Evolutionary conservation across 2,329 filamentous ascomycete species (phyloP), one percentile per base, ranked within the genome.

Genomic region (Truncatella angustata): DNA sequence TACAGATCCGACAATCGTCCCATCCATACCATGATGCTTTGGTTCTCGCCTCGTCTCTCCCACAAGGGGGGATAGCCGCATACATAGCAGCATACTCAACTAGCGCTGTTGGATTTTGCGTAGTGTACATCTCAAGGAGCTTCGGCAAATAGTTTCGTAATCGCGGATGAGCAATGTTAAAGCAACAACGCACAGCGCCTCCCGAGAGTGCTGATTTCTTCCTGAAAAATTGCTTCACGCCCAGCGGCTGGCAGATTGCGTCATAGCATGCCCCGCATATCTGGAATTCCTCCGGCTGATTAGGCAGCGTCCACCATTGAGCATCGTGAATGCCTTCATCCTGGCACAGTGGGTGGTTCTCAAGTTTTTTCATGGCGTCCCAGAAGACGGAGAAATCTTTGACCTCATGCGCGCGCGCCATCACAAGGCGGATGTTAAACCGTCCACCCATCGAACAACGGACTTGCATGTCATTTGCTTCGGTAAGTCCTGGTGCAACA

Each of bases 251-350:
- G 6, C 67, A 50, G 21, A 73, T 54, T 5, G 58, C 62, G 4
- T 63, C 64, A 24, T 66, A 65, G 50, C 73, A 75, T 1, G 64
- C 62, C 4, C 62, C 64, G 52, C 70, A 74, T 20, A 75, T 59
- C 10, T 55, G 60, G 50, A 73, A 75, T 0, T 59, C 58, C 0
- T 30, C 14, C 14, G 69, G 66, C 44, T 70, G 54, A 4, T 63
- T 66, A 2, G 60, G 55, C 0, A 71, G 55, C 0, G 66, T 69
- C 45, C 68, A 73, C 70, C 70, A 74, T 1, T 58, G 61, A 7
- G 58, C 58, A 6, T 56, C 56, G 3, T 53, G 43, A 16, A 65
- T 66, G 4, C 71, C 73, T 1, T 54, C 49, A 2, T 58, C 57
- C 14, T 61, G 48, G 52, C 71, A 74, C 28, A 58, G 51, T 4